Evolutionary conservation across 257 asterid genomes (phyloP), one percentile per base, ranked within the genome.

Genomic region (Rubia yunnanensis): DNA sequence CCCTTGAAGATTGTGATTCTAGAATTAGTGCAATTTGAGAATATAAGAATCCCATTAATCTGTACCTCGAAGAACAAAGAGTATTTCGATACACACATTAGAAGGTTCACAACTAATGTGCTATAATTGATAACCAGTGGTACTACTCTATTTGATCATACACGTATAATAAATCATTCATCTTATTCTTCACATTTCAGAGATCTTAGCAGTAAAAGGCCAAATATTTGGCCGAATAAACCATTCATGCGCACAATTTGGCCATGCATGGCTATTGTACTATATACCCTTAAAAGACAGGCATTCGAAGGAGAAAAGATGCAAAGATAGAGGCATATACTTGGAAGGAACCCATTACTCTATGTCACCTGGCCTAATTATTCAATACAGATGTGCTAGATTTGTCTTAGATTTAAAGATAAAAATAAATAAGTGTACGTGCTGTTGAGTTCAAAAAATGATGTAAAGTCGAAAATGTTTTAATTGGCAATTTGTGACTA

Each of bases 1-100:
- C 36, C 3, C 38, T 46, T 65, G 39, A 32, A 65, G 70, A 65
- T 65, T 65, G 46, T 57, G 76, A 72, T 71, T 72, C 76, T 48
- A 10, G 36, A 31, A 5, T 65, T 53, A 50, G 66, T 32, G 15
- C 10, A 18, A 15, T 64, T 44, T 57, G 71, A 58, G 76, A 58
- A 72, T 50, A 50, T 50, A 50, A 18, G 27, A 44, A 20, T 50
- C 13, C 56, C 56, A n/a, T 50, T 50, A 50, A 20, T 3, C 7
- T 70, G 46, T 46, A 27, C 24, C 63, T 10, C 31, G 31, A 49
- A 34, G 54, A 22, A 17, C 41, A 60, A 46, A 48, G 32, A 31
- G 27, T 18, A 50, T 44, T 44, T 44, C 7, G 17, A 44, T 44
- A 14, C 52, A 14, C 52, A 50, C 24, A 50, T 18, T n/a, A 18